Evolutionary conservation across 768 basidiomycete species (phyloP), one percentile per base, ranked within the genome.

Genomic region (Coprinopsis cinerea): DNA sequence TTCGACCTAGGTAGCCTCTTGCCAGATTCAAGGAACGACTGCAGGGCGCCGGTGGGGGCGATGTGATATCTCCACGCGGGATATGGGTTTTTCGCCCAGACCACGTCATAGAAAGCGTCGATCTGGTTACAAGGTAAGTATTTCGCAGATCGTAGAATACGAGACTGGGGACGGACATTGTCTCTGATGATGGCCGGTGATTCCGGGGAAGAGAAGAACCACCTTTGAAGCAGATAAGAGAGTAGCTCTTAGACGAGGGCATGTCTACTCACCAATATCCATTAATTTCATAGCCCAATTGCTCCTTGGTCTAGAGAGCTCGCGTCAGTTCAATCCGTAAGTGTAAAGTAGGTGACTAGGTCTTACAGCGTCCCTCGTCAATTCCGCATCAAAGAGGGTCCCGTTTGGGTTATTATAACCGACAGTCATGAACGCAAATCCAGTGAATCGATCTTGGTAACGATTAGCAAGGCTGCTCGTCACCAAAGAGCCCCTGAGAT

Each of bases 361-460:
- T 43, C 15, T 52, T 57, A 26, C 47, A 60, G 54, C 20, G 51
- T 18, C 15, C 58, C 61, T 9, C 61, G 22, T 18, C 56, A n/a
- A 7, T n/a, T 57, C 45, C 7, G 59, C 58, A 28, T 58, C 53
- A 25, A 61, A 51, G n/a, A 54, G 30, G 10, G 52, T 27, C 0
- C 62, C 53, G 14, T 51, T 51, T 1, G 70, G 73, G 1, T 64
- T 53, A 7, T 56, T 14, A 53, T 74, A 75, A 4, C 65, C 60
- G 2, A 72, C 59, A 3, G 65, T 61, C 14, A 75, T 55, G 54
- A 71, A 75, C 1, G 60, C 73, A 43, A 64, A 69, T 0, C 62
- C 76, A 34, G 64, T 30, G 58, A 76, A 69, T 17, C 74, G 67
- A 27, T 71, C 63, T 14, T 65, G 61, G 52, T 65, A 61, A 45